Base-by-base conservation (phyloP, 192 early-diverging fungal species). In the Backusella circina region DNA sequence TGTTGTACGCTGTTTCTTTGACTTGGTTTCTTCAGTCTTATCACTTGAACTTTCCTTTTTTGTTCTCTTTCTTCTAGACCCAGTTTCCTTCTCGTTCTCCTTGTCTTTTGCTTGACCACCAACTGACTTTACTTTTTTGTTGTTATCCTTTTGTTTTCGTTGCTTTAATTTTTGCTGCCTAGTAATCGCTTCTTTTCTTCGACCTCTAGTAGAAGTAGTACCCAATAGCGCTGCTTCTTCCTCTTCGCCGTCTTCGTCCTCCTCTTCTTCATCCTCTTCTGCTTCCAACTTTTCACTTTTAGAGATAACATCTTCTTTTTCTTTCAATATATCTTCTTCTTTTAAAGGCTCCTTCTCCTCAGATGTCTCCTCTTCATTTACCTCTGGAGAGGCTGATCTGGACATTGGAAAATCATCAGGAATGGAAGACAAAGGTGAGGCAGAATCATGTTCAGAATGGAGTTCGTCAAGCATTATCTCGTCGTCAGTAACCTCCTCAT, bases 351-450 rank as follows among this genome's bases (percentile, higher is more conserved):
- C 26, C 37, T 32, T 76, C 21, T 36, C 36, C 28, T 69, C 54
- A 35, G 33, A 23, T 12, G 18, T 12, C 18, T 7, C 44, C 10
- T 68, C 36, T 12, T 70, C 72, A 15, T 18, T 70, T 21, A 44
- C 6, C 37, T 77, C 72, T 15, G 82, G 82, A 1, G 82, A 83
- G 6, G 68, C 65, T 32, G 82, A 83, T 36, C 75, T 65, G 50
- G 82, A 83, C 54, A 83, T 32, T 21, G 82, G 78, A 50, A 79
- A 83, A 65, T 83, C 82, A 57, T 83, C 82, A 50, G 82, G 82
- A 31, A 83, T 72, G 65, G 82, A 83, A 10, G 78, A 79, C 44
- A 83, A 57, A 35, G 82, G 73, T 12, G 82, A 83, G 23, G 78
- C 75, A 0, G 82, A 83, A 47, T 82, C 65, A 33, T 75, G 77